Evolutionary conservation across 2,329 filamentous ascomycete species (phyloP).

Genomic region (Metarhizium sp.): DNA sequence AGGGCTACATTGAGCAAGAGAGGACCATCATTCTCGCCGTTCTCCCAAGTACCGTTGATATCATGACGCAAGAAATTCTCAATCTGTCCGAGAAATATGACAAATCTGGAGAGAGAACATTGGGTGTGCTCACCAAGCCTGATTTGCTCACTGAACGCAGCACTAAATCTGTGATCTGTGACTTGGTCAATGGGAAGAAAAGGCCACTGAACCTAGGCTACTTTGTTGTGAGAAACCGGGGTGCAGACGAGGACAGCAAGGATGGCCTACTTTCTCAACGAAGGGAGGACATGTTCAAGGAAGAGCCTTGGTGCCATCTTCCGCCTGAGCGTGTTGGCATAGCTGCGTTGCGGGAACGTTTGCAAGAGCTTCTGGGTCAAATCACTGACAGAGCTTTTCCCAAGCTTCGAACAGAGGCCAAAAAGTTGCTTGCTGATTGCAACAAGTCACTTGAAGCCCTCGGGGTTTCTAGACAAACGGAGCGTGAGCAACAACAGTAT

Average conservation of each 20-base stretch:
- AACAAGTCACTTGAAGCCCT: background rate
- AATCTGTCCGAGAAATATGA: conserved; percentile 27
- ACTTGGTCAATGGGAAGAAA: conserved; percentile 31
- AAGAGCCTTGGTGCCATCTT: conserved; percentile 9
- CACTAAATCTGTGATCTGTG: conserved; percentile 26
- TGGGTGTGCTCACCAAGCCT: conserved; percentile 49
- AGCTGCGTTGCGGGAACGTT: conserved; percentile 21
- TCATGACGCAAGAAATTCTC: conserved; percentile 32
- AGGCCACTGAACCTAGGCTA: conserved; percentile 36
- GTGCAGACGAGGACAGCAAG: conserved; percentile 28
- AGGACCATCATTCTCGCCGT: conserved; percentile 42
- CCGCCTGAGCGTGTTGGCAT: conserved; percentile 22
- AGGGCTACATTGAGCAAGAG: conserved; percentile 32
- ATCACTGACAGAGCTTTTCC: conserved; percentile 30
- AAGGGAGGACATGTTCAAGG: conserved; percentile 34
- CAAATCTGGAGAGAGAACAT: conserved; percentile 28
- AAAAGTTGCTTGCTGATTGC: conserved; percentile 2
- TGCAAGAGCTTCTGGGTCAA: conserved; percentile 28
- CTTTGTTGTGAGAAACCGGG: conserved; percentile 37
- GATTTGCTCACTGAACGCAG: conserved; percentile 40
- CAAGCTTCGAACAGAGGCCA: conserved; percentile 23
- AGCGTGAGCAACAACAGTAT: background rate
- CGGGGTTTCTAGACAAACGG: background rate
- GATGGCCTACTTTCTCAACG: conserved; percentile 14
- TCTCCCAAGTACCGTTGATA: conserved; percentile 28